Evolutionary conservation across 2,329 filamentous ascomycete genomes (phyloP).

Genomic region (Zalaria sp.): DNA sequence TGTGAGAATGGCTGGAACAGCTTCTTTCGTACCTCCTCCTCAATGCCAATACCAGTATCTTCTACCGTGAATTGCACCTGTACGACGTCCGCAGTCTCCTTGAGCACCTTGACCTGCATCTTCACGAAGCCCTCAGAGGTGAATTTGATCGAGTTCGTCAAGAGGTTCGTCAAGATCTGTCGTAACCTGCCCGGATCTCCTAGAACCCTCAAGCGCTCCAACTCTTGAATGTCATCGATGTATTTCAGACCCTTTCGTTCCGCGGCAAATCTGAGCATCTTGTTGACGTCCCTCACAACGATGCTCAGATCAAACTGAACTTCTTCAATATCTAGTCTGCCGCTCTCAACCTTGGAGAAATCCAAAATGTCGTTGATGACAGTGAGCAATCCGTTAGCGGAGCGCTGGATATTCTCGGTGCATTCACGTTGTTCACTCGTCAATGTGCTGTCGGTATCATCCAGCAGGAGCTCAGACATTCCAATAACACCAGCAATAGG

Average conservation of each 20-base stretch:
- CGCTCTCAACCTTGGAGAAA: constrained; percentile 75
- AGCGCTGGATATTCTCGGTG: constrained; percentile 65
- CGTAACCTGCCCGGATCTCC: constrained; percentile 74
- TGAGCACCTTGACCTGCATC: constrained; percentile 49
- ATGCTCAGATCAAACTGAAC: constrained; percentile 65
- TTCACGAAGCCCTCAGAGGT: constrained; percentile 54
- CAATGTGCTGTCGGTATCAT: constrained; percentile 40
- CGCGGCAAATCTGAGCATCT: constrained; percentile 79
- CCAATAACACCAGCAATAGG: constrained; percentile 71
- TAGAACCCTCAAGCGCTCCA: constrained; percentile 59
- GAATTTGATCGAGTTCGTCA: constrained; percentile 68
- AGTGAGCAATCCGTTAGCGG: constrained; percentile 66
- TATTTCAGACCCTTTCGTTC: constrained; percentile 66
- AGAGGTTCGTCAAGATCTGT: constrained; percentile 68
- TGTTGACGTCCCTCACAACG: constrained; percentile 64
- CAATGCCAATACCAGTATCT: constrained; percentile 71
- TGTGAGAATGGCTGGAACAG: constrained; percentile 74
- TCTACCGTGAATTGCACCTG: constrained; percentile 59
- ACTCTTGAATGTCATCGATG: constrained; percentile 47
- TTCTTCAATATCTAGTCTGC: constrained; percentile 63
- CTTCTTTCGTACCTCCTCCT: constrained; percentile 57
- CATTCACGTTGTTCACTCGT: constrained; percentile 60
- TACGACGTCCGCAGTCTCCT: constrained; percentile 49
- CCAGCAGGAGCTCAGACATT: constrained; percentile 61
- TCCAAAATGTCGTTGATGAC: constrained; percentile 88